Evolutionary conservation across 2,329 filamentous ascomycete genomes (phyloP), one percentile per base, ranked within the genome.

Genomic region (Uncinocarpus reesii): DNA sequence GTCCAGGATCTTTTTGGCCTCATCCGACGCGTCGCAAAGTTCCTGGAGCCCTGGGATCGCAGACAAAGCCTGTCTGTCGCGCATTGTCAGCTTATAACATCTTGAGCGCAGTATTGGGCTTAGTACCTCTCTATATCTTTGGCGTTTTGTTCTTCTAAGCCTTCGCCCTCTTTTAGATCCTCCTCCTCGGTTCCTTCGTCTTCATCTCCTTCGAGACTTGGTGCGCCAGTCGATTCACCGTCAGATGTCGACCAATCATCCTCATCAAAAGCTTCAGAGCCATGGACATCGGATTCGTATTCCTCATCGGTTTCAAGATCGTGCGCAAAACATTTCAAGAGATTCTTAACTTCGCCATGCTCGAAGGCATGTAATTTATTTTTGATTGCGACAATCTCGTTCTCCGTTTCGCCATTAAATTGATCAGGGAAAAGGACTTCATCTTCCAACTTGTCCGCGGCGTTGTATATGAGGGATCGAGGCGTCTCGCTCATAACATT

Each of bases 401-500:
- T 53, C 11, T 35, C 38, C 13, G 43, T 47, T 36, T 50, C 34
- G 29, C 37, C 47, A 11, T n/a, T 38, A 1, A 47, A 18, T 35
- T 69, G 64, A 35, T 66, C 60, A 0, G 67, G 66, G 47, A 71
- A 71, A 3, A 71, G 56, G 5, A 71, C 56, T 3, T 57, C 57
- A 41, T 71, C 68, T 55, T 71, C 68, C 7, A 67, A 49, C 26
- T 58, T 61, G 52, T 72, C 67, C 1, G 65, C 63, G 41, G 69
- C 62, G 7, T 60, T 66, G 50, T 70, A 71, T 18, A 63, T 57
- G 46, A 65, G 51, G 10, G 57, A 52, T 15, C 55, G 55, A 16
- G 56, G 52, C 23, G 53, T 42, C 18, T 24, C 36, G 13, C 31
- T 50, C 24, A 29, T 29, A 13, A 41, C 7, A 21, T 31, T 46